Conservation (phyloP, 2,329 filamentous ascomycete species). For the Curvularia hawaiiensis region DNA sequence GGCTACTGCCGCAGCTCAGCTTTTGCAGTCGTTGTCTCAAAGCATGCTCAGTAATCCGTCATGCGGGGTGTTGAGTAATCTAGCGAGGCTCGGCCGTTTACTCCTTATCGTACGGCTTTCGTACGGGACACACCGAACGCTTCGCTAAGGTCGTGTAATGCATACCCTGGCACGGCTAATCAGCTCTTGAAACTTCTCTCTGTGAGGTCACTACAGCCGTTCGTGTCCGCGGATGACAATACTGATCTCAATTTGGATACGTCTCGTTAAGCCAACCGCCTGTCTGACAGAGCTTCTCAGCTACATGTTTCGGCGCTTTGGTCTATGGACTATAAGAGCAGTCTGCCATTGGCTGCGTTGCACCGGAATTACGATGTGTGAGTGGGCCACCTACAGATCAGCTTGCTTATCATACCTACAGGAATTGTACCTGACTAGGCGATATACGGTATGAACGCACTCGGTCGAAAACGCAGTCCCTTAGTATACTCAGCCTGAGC, state of each 20-base stretch:
- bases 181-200: not conserved
- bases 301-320: not conserved
- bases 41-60: not conserved
- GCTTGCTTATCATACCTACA: not conserved
- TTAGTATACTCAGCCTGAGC: not conserved
- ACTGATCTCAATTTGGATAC: not conserved
- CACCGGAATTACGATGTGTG: not conserved
- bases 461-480: not conserved
- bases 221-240: not conserved
- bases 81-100: not conserved
- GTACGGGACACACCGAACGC: not conserved
- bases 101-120: not conserved
- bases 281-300: not conserved
- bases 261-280: not conserved
- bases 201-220: not conserved
- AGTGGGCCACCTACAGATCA: not conserved
- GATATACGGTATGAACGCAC: not conserved
- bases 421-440: constrained; percentile 1
- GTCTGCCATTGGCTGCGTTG: not conserved
- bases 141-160: not conserved
- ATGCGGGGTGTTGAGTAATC: not conserved
- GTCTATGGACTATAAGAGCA: not conserved
- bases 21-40: not conserved
- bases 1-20: not conserved
- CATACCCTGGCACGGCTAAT: not conserved